These are phyloP conservation scores for Cinnamomum chago DNA, from an alignment of 164 flowering plant species.

Conservation along the genomic window DNA sequence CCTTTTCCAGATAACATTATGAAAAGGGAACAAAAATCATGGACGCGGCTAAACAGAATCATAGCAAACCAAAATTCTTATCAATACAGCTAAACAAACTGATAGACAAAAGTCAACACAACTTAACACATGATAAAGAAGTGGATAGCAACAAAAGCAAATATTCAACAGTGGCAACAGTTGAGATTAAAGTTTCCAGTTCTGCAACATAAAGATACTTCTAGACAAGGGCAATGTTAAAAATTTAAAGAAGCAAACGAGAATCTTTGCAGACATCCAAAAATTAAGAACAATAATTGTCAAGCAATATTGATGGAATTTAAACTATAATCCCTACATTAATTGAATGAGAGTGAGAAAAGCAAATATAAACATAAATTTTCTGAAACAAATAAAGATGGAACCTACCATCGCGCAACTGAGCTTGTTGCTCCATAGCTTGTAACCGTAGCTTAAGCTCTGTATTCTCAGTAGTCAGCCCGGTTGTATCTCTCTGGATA, in stretches of 20 bases:
- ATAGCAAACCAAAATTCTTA: no score
- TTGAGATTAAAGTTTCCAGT: no score
- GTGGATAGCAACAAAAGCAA: no score
- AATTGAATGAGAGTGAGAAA: neutral
- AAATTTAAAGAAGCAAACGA: neutral
- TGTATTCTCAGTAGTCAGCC: slow-evolving; percentile 70
- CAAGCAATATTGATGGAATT: neutral
- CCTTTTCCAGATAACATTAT: no score
- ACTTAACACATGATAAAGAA: no score
- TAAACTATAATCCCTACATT: neutral
- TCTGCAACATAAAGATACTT: no score
- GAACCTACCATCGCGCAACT: slow-evolving; percentile 79
- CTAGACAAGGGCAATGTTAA: no score
- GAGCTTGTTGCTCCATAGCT: slow-evolving; percentile 98
- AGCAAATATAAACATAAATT: neutral
- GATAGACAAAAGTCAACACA: no score
- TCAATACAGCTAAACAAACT: no score
- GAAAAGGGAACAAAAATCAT: no score
- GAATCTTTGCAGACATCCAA: neutral
- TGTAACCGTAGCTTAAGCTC: slow-evolving; percentile 92
- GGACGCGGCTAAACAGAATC: no score
- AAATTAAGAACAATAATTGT: neutral
- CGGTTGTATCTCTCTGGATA: slow-evolving; percentile 79
- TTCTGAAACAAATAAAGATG: neutral
- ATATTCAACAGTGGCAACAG: no score